phyloP scores from a whole-genome alignment of 371 early-diverging fungal genomes.

The Vairimorpha apis region DNA sequence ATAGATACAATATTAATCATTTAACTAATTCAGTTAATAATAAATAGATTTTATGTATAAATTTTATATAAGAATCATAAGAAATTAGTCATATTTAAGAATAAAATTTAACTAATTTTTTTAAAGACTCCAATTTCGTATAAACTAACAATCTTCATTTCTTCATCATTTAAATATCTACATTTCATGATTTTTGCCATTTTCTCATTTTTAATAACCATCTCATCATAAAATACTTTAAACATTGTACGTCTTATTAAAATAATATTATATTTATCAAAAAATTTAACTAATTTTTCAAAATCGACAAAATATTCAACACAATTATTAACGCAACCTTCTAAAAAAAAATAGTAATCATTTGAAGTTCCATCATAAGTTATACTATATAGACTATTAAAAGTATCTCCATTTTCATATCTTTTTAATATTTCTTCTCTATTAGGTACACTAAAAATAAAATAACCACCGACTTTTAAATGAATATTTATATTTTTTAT shows the following conservation, averaged over 20 bases:
- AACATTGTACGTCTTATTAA: constrained; percentile 46
- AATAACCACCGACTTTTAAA: constrained; percentile 73
- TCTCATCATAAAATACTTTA: constrained; percentile 50
- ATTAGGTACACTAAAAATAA: constrained; percentile 87
- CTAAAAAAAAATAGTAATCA: constrained; percentile 80
- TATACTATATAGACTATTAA: constrained; percentile 41
- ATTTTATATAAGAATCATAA: too few species aligned
- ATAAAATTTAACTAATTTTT: too few species aligned
- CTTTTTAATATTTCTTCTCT: constrained; percentile 74
- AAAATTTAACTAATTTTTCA: constrained; percentile 24
- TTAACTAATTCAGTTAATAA: too few species aligned
- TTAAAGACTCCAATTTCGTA: constrained; percentile 56
- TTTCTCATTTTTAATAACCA: constrained; percentile 26
- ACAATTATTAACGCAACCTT: constrained; percentile 89
- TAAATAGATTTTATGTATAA: too few species aligned
- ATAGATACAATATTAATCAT: too few species aligned
- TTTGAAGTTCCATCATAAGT: constrained; percentile 65
- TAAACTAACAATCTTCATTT: constrained; percentile 56
- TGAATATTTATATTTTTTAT: constrained; percentile 72
- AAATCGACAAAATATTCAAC: constrained; percentile 76
- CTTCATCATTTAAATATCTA: constrained; percentile 39
- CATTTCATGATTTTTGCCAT: constrained; percentile 41
- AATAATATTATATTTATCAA: constrained; percentile 29
- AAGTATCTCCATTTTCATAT: constrained; percentile 53
- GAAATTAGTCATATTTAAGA: too few species aligned